Conservation (phyloP, 2,329 filamentous ascomycete species). For the Tolypocladium pustulatum region DNA sequence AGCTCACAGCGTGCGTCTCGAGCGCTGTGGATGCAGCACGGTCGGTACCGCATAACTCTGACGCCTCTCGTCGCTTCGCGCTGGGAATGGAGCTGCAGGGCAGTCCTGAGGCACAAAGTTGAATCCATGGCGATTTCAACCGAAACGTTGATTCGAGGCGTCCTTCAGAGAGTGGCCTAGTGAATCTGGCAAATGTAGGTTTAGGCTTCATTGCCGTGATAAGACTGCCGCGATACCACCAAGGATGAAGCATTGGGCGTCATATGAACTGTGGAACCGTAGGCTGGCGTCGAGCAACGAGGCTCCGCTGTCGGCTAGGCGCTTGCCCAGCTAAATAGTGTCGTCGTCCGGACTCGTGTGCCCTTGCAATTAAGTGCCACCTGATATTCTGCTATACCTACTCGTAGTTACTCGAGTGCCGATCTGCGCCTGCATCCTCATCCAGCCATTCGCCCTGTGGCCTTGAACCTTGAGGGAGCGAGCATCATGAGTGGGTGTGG, state of each 20-base stretch:
- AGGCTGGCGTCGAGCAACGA: neutral
- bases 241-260: neutral
- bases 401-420: neutral
- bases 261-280: neutral
- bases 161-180: neutral
- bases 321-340: neutral
- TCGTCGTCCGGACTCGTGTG: neutral
- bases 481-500: neutral
- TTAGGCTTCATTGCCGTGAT: neutral
- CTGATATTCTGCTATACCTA: neutral
- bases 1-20: neutral
- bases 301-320: neutral
- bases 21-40: neutral
- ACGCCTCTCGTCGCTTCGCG: neutral
- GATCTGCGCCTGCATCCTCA: neutral
- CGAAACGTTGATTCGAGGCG: neutral
- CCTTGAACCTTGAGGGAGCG: neutral
- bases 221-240: neutral
- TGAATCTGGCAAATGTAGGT: neutral
- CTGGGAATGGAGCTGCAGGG: neutral
- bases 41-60: neutral
- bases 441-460: neutral
- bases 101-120: neutral
- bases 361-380: neutral
- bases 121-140: neutral